These are phyloP conservation scores for Populus tremula DNA, from an alignment of 345 rosid species.

Conservation along the genomic window DNA sequence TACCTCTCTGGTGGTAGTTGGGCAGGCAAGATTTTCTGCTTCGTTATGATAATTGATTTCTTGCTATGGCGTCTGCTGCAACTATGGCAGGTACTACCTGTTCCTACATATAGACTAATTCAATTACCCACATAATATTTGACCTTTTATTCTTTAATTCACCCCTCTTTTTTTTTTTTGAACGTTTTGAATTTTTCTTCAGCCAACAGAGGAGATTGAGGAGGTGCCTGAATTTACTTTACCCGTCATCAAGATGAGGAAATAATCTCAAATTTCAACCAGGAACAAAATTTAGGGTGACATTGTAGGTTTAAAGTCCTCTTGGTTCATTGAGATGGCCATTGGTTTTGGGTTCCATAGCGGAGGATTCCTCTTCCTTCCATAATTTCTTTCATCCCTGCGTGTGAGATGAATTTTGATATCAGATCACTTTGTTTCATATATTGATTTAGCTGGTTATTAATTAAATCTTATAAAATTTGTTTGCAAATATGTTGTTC, in stretches of 20 bases:
- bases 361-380: neutral
- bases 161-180: neutral
- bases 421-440: neutral
- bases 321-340: neutral
- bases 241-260: slow-evolving; percentile 22
- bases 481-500: no score
- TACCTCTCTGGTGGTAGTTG: slow-evolving; percentile 88
- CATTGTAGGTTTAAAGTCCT: neutral
- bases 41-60: slow-evolving; percentile 87
- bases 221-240: slow-evolving; percentile 57
- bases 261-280: neutral
- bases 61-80: slow-evolving; percentile 68
- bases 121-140: neutral
- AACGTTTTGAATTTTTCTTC: slow-evolving; percentile 8
- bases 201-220: slow-evolving; percentile 77
- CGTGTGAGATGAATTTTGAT: no score
- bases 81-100: slow-evolving; percentile 46
- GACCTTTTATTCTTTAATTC: neutral
- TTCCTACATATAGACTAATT: neutral
- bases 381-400: neutral
- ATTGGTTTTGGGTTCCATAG: neutral
- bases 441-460: no score
- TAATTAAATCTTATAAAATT: no score
- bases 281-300: slow-evolving; percentile 6
- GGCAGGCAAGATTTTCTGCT: slow-evolving; percentile 91